Base-by-base conservation (phyloP, 495 filamentous ascomycete species). In the Elasticomyces elasticus region DNA sequence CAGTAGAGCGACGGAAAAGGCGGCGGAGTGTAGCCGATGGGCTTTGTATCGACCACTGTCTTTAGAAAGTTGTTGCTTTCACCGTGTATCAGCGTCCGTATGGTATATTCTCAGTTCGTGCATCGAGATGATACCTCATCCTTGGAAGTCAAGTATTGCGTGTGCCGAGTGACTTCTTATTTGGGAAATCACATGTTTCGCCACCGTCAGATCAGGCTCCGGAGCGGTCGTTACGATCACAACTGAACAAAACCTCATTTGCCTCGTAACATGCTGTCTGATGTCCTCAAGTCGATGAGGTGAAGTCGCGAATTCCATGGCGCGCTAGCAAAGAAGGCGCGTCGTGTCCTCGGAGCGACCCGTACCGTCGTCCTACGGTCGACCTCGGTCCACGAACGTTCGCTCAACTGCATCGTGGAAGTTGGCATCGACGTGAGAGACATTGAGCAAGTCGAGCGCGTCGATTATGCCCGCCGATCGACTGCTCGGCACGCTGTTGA, bases 1-100 rank as follows among this genome's bases (percentile, higher is more conserved):
- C 86, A 83, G 72, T 91, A 90, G 50, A 98, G 84, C 26, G 88
- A 91, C 5, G 92, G 92, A 65, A 95, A 98, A 2, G 74, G 62
- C 26, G 89, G 92, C 7, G 78, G 79, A 45, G 69, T 66, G 68
- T 95, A 94, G 62, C 78, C 77, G 23, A 76, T 68, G 0, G 86
- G 85, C 31, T 78, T 73, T 22, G 72, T 69, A 59, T 80, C 72
- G 62, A 58, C 58, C 47, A 66, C 57, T 51, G 27, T 56, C 33
- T 60, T 60, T 10, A 60, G 33, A 33, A 60, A 60, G 23, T 24
- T 23, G 40, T 41, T 55, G 46, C 45, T 49, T 7, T 24, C 35
- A 40, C 35, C 2, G 13, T 12, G 12, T 15, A 13, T 40, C 13
- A 40, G 4, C 19, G 15, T 7, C 7, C 30, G 30, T 33, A 15